A percentile compares a stretch with the other conserved stretches of the same genome.
phyloP scores from a whole-genome alignment of 1,139 yeast genomes.

The Pneumocystis sp. region DNA sequence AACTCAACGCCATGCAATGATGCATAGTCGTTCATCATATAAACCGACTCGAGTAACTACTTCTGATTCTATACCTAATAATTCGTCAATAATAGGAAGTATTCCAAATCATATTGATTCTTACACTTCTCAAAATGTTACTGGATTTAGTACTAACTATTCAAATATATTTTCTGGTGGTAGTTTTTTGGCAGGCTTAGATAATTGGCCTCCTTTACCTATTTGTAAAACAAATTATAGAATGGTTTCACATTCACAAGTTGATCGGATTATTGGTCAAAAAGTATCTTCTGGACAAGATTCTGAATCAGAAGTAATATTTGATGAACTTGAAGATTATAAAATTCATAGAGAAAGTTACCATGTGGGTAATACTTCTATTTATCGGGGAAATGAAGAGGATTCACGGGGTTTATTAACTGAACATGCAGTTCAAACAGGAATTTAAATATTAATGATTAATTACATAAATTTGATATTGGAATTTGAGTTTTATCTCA shows the following conservation, averaged over 20 bases:
- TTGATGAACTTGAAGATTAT: background rate
- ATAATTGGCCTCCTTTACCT: background rate
- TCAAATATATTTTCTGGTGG: background rate
- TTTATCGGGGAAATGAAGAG: background rate
- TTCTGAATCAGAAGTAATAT: background rate
- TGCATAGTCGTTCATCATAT: constrained; percentile 1
- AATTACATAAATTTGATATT: background rate
- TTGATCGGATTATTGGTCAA: background rate
- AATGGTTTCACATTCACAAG: background rate
- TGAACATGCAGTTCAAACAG: background rate
- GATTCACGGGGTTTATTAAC: background rate
- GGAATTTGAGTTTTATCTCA: background rate
- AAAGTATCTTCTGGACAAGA: background rate
- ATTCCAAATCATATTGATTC: background rate
- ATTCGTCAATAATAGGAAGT: background rate
- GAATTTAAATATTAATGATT: background rate
- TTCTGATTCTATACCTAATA: background rate
- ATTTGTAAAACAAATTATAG: background rate
- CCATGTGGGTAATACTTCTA: background rate
- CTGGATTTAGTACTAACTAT: background rate
- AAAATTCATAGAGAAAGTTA: background rate
- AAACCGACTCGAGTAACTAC: background rate
- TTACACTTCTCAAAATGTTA: background rate
- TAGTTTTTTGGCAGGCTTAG: background rate
- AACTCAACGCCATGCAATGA: constrained; percentile 8